A percentile compares a stretch with the other conserved stretches of the same genome.
Evolutionary conservation across 805 yeast species (phyloP).

Genomic region (Yamadazyma olivae): DNA sequence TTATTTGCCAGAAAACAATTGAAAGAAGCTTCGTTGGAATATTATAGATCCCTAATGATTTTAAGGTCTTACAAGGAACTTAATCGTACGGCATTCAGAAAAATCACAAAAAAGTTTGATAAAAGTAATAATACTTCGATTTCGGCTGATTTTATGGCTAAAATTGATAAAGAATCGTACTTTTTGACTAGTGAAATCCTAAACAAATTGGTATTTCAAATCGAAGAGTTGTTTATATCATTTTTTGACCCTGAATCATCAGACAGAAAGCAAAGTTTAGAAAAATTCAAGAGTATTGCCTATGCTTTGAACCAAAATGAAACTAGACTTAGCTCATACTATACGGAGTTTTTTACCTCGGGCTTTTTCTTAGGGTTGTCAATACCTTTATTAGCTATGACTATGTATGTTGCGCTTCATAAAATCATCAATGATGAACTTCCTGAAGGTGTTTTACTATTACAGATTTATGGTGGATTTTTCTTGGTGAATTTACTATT

Average conservation of each 20-base stretch:
- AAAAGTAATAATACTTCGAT: slow-evolving; percentile 54
- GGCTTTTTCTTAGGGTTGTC: slow-evolving; percentile 73
- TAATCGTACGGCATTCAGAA: slow-evolving; percentile 86
- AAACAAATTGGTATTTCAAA: slow-evolving; percentile 58
- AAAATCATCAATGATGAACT: slow-evolving; percentile 34
- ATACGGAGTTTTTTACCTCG: slow-evolving; percentile 50
- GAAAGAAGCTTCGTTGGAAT: slow-evolving; percentile 67
- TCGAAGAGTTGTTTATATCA: slow-evolving; percentile 65
- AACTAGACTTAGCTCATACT: slow-evolving; percentile 26
- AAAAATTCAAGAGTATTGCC: slow-evolving; percentile 51
- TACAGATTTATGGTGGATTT: slow-evolving; percentile 95
- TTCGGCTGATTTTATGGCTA: slow-evolving; percentile 50
- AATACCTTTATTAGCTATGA: slow-evolving; percentile 62
- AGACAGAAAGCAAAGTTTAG: slow-evolving; percentile 67
- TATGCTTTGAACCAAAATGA: slow-evolving; percentile 33
- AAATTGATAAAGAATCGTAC: slow-evolving; percentile 49
- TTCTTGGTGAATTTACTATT: slow-evolving; percentile 60
- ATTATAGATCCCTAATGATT: slow-evolving; percentile 69
- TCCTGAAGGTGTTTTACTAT: slow-evolving; percentile 56
- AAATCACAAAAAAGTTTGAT: slow-evolving; percentile 87
- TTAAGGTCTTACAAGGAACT: slow-evolving; percentile 67
- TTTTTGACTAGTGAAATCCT: slow-evolving; percentile 62
- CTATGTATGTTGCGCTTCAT: slow-evolving; percentile 50
- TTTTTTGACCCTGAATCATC: slow-evolving; percentile 54
- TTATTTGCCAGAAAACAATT: slow-evolving; percentile 63